phyloP scores from a whole-genome alignment of 164 flowering plant genomes.

The Stephania japonica region DNA sequence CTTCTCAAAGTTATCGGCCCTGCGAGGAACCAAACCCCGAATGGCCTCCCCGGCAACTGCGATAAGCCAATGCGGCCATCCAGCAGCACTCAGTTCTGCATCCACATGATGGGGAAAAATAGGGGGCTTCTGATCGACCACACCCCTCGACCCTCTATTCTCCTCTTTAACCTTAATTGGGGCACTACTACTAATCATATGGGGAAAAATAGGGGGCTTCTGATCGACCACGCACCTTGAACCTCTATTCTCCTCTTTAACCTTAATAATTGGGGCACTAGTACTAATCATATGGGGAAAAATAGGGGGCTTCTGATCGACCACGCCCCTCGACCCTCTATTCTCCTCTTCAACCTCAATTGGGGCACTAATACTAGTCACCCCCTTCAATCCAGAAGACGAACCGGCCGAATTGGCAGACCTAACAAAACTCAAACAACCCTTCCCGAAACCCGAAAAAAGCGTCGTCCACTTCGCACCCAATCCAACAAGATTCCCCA shows the following conservation, averaged over 20 bases:
- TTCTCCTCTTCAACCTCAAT: slow-evolving; percentile 22
- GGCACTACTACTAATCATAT: no score
- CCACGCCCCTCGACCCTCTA: slow-evolving; percentile 11
- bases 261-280: not conserved
- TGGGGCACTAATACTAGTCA: slow-evolving; percentile 7
- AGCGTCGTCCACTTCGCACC: no score
- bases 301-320: no score
- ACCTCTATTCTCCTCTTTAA: not conserved
- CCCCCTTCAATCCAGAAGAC: slow-evolving; percentile 17
- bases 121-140: not conserved
- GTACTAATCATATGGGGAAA: no score
- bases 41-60: slow-evolving; percentile 49
- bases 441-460: no score
- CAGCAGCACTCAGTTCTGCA: slow-evolving; percentile 57
- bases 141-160: not conserved
- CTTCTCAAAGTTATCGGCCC: slow-evolving; percentile 45
- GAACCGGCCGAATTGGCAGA: no score
- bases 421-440: no score
- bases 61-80: slow-evolving; percentile 54
- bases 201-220: no score
- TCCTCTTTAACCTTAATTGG: not conserved
- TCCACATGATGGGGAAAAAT: slow-evolving; percentile 29
- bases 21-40: slow-evolving; percentile 48
- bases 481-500: no score
- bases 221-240: no score